Evolutionary conservation across 805 yeast genomes (phyloP), one percentile per base, ranked within the genome.

Genomic region (Starmerella stellata): DNA sequence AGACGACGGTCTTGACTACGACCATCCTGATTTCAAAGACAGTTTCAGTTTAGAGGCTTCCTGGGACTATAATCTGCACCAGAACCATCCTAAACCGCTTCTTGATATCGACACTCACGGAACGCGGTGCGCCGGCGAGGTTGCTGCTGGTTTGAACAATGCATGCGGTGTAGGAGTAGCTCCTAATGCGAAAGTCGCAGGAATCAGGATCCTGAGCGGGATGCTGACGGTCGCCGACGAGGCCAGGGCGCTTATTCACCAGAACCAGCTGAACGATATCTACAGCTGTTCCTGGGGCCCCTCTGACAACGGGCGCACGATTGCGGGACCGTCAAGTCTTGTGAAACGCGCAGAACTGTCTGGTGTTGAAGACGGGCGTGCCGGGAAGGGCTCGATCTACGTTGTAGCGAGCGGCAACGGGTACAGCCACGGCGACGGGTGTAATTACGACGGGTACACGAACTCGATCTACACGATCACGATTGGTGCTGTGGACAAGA

Each of bases 251-350:
- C 63, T 90, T 65, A 66, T 79, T 28, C 78, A 79, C 57, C 85
- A 74, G 0, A 61, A 78, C 45, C 85, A 81, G 44, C 69, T 72
- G 21, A 90, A 90, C 57, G 94, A 90, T 56, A 90, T 90, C 30
- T 90, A 83, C 56, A 80, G 94, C 3, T 90, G 98, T 58, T 82
- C 95, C 3, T 90, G 98, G 98, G 98, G 98, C 5, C 98, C 98
- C 2, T 70, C 82, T 2, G 98, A 90, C 57, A 80, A 87, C 55
- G 98, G 98, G 0, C 65, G 57, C 40, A 70, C 93, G 1, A 71
- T 90, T 67, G 83, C 80, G 38, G 90, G 72, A 3, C 98, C 98
- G 1, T 79, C 80, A 19, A 56, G 62, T 25, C 51, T 87, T 21
- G 94, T 87, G 5, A 69, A 71, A 51, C 73, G 79, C 44, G 92